Evolutionary conservation across 345 rosid genomes (phyloP), one percentile per base, ranked within the genome.

Genomic region (Mercurialis annua): DNA sequence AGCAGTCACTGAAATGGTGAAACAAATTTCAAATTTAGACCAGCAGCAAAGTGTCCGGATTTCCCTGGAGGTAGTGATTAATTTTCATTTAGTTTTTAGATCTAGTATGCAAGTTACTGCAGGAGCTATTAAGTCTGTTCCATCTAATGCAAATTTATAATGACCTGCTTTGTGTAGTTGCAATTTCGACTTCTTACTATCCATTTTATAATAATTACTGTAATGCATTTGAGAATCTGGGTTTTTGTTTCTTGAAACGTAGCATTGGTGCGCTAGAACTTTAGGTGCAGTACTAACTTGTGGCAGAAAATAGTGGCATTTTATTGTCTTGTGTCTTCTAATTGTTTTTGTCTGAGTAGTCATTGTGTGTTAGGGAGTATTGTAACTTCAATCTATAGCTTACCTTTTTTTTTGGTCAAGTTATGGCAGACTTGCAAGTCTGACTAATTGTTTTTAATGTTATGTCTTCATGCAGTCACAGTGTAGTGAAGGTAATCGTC

Each of bases 11-110:
- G 89, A 78, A 76, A 65, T 67, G 69, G 80, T 71, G 59, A 73
- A 74, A 67, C 81, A 76, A 20, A 72, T 53, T 52, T 82, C 75
- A 60, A 75, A 61, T 61, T 26, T 68, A 43, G 83, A 81, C 62
- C 85, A 82, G 71, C 82, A 66, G 61, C 82, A 73, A 52, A 71
- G 62, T 69, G 64, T 68, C 38, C 77, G 79, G 67, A 66, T 73
- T 57, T 33, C 76, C 78, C 71, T 59, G 56, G 83, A 82, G 90
- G 87, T 80, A 72, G 8, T 38, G 23, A 58, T 74, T 44, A 62
- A 54, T 62, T 10, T 55, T 49, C 46, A 30, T 71, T 42, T 66
- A 59, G 36, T 24, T 50, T 33, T 30, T 42, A 42, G 53, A 54
- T 27, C 17, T 27, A 51, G 65, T 29, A 61, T 38, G 33, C 42